phyloP scores from a whole-genome alignment of 2,329 filamentous ascomycete genomes.

The Huntiella omanensis region DNA sequence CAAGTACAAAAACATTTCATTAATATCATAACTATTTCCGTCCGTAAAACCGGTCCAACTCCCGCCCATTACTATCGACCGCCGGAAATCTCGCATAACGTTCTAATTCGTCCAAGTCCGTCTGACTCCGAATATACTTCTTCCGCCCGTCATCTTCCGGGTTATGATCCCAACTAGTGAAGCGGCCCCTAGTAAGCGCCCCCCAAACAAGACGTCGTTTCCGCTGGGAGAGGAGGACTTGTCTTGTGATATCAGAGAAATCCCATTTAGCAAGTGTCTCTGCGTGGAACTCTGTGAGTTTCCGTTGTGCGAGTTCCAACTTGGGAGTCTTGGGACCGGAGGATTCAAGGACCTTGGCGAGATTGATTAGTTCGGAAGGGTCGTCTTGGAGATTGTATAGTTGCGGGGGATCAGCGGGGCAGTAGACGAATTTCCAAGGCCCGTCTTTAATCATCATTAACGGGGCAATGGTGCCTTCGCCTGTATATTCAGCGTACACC shows the following conservation, averaged over 20 bases:
- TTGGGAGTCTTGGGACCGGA: conserved; percentile 14
- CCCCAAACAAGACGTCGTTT: conserved; percentile 62
- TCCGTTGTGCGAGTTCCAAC: conserved; percentile 26
- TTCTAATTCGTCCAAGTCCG: conserved; percentile 65
- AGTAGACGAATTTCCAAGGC: conserved; percentile 79
- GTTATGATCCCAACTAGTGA: conserved; percentile 73
- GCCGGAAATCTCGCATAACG: conserved; percentile 53
- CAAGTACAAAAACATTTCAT: background rate
- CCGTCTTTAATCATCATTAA: conserved; percentile 88
- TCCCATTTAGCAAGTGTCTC: conserved; percentile 68
- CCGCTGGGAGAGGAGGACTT: conserved; percentile 61
- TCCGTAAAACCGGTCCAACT: conserved; percentile 20
- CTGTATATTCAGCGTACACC: conserved; percentile 89
- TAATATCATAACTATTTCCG: background rate
- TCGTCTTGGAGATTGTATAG: conserved; percentile 64
- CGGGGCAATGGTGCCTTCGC: conserved; percentile 74
- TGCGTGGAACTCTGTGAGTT: conserved; percentile 47
- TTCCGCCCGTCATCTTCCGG: conserved; percentile 49
- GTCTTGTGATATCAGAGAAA: conserved; percentile 54
- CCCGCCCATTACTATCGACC: conserved; percentile 36
- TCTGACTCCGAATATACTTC: conserved; percentile 71
- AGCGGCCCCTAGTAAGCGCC: conserved; percentile 56
- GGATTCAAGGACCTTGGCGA: conserved; percentile 31
- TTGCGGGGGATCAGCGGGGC: conserved; percentile 65
- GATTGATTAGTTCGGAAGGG: conserved; percentile 58